A percentile compares a stretch with the other conserved stretches of the same genome.
Conservation (phyloP, 192 early-diverging fungal species). For the Coemansia sp. region DNA sequence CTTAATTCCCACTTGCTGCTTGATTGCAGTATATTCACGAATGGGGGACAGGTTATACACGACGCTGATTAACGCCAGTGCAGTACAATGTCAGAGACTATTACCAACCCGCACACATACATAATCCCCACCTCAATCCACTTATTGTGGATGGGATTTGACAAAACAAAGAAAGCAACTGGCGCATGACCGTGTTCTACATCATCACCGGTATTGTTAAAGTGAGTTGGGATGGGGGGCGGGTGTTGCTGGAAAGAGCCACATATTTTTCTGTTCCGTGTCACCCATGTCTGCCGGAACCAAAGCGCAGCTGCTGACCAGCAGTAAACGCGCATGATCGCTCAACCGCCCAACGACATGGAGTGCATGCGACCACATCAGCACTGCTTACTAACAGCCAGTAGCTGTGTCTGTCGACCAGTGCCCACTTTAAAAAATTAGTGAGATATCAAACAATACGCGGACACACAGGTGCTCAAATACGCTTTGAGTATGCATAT, state of each 20-base stretch:
- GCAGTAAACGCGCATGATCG: not conserved
- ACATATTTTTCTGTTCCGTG: not conserved
- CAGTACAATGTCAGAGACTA: not conserved
- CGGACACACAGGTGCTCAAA: not conserved
- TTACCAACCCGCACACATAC: not conserved
- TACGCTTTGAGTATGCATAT: conserved; percentile 3
- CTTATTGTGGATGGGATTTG: not conserved
- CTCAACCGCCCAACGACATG: not conserved
- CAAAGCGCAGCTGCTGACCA: not conserved
- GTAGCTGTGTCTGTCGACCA: not conserved
- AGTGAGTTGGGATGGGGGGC: not conserved
- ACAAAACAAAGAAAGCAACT: not conserved
- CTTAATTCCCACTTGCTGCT: not conserved
- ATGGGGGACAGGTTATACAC: not conserved
- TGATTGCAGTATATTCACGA: not conserved
- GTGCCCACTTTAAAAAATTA: not conserved
- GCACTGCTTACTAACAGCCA: not conserved
- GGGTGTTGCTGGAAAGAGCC: not conserved
- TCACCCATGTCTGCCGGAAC: conserved; percentile 9
- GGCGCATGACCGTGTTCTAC: not conserved
- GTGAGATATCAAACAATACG: not conserved
- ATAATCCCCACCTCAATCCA: conserved; percentile 6
- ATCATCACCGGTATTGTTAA: not conserved
- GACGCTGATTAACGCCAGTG: not conserved
- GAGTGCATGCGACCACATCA: not conserved